phyloP scores from a whole-genome alignment of 2,329 filamentous ascomycete genomes.

The Tolypocladium sp. region DNA sequence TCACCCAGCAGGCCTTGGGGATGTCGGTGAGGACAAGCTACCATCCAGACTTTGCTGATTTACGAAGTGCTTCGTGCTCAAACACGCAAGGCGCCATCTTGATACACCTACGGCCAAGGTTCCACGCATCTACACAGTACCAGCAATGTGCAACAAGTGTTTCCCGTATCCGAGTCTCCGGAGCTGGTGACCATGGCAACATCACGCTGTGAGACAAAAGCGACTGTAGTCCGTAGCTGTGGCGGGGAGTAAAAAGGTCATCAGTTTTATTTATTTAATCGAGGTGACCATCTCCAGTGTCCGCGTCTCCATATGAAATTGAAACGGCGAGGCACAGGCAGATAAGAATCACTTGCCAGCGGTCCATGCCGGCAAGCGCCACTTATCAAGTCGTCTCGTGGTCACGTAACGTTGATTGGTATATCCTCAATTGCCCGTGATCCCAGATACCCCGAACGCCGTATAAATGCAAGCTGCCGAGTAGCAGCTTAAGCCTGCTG shows the following conservation, averaged over 20 bases:
- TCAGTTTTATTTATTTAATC: constrained; percentile 10
- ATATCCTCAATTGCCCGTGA: constrained; percentile 25
- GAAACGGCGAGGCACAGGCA: constrained; percentile 10
- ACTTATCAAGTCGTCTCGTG: constrained; percentile 18
- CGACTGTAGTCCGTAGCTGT: not conserved
- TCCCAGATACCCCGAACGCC: constrained; percentile 34
- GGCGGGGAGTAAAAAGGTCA: constrained; percentile 6
- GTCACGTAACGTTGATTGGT: constrained; percentile 25
- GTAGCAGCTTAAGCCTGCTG: constrained; percentile 47
- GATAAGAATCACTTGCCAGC: constrained; percentile 12
- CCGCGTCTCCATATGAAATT: not conserved
- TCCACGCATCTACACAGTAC: not conserved
- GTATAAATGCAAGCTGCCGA: constrained; percentile 17
- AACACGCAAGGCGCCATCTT: not conserved
- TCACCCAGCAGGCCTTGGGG: not conserved
- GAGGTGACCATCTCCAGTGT: constrained; percentile 6
- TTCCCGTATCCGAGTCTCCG: not conserved
- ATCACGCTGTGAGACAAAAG: not conserved
- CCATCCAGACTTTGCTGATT: not conserved
- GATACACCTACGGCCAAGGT: not conserved
- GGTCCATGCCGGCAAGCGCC: constrained; percentile 1
- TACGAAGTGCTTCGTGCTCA: not conserved
- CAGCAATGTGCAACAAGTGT: not conserved
- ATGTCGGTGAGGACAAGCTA: not conserved
- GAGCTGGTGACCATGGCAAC: too few species aligned